Conservation (phyloP, 768 basidiomycete species). For the Termitomyces sp. region DNA sequence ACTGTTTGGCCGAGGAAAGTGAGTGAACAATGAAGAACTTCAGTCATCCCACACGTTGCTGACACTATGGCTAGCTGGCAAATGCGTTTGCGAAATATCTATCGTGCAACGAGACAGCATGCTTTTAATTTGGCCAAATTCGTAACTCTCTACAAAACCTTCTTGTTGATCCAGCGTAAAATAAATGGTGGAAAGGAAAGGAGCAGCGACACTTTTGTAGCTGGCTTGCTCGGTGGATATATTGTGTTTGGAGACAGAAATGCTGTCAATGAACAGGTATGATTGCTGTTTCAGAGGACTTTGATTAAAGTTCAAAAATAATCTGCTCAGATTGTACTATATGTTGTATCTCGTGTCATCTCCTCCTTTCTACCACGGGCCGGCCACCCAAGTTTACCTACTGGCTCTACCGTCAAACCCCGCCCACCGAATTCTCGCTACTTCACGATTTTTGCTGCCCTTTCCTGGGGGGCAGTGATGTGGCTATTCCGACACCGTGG, state of each 20-base stretch:
- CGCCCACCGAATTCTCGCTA: slow-evolving; percentile 79
- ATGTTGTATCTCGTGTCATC: slow-evolving; percentile 88
- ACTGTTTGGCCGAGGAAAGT: slow-evolving; percentile 90
- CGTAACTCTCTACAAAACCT: slow-evolving; percentile 86
- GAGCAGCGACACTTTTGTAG: slow-evolving; percentile 80
- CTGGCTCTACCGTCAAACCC: slow-evolving; percentile 48
- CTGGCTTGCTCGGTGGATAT: slow-evolving; percentile 90
- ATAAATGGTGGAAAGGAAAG: slow-evolving; percentile 79
- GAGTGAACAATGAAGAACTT: slow-evolving; percentile 26
- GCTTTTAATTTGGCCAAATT: slow-evolving; percentile 91
- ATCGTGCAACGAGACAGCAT: slow-evolving; percentile 83
- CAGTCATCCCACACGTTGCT: slow-evolving; percentile 6
- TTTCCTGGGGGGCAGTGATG: slow-evolving; percentile 96
- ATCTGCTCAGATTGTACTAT: slow-evolving; percentile 79
- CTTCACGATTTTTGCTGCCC: slow-evolving; percentile 82
- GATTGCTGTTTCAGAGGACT: slow-evolving; percentile 14
- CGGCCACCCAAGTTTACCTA: slow-evolving; percentile 33
- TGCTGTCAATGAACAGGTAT: slow-evolving; percentile 88
- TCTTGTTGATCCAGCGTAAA: slow-evolving; percentile 79
- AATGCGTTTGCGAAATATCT: slow-evolving; percentile 62
- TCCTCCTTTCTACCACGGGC: slow-evolving; percentile 89
- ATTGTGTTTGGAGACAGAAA: slow-evolving; percentile 81
- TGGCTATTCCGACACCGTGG: slow-evolving; percentile 86
- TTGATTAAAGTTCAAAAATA: not conserved
- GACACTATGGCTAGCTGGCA: slow-evolving; percentile 50